These are phyloP conservation scores for Proliferodiscus dingleyae DNA, from an alignment of 2,329 filamentous ascomycete genomes.

Conservation along the genomic window DNA sequence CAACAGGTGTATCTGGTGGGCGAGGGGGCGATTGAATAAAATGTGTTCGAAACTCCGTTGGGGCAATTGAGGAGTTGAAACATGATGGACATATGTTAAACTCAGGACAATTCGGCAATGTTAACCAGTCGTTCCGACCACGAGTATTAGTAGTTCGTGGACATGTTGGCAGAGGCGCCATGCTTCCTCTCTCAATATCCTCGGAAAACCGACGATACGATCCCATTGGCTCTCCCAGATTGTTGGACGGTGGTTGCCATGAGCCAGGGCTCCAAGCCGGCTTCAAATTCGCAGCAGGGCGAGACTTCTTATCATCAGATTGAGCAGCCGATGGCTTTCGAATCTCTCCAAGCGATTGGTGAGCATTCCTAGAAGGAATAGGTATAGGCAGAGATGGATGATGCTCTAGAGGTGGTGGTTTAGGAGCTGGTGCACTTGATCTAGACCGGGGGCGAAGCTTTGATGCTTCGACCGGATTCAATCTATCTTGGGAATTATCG, in stretches of 20 bases:
- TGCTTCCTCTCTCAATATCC: constrained; percentile 39
- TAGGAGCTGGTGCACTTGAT: constrained; percentile 11
- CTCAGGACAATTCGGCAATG: constrained; percentile 61
- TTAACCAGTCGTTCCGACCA: constrained; percentile 75
- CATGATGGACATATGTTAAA: constrained; percentile 83
- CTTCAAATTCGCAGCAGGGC: constrained; percentile 7
- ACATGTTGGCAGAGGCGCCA: constrained; percentile 59
- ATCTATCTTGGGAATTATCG: constrained; percentile 17
- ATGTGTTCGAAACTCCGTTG: constrained; percentile 61
- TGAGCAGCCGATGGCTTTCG: constrained; percentile 13
- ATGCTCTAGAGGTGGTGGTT: constrained; percentile 7
- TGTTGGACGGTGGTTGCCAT: constrained; percentile 36
- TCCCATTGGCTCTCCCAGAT: constrained; percentile 38
- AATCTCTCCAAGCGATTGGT: constrained; percentile 18
- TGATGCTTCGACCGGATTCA: constrained; percentile 21
- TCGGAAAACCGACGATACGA: constrained; percentile 52
- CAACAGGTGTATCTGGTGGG: constrained; percentile 51
- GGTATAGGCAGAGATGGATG: constrained; percentile 21
- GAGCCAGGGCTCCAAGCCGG: constrained; percentile 42
- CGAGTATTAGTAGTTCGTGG: constrained; percentile 58
- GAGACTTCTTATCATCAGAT: constrained; percentile 16
- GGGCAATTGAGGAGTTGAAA: constrained; percentile 63
- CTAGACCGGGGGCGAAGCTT: constrained; percentile 16
- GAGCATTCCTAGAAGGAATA: constrained; percentile 19
- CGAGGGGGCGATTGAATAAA: constrained; percentile 60